These are phyloP conservation scores for Phyllosticta ampelicida DNA, from an alignment of 2,329 filamentous ascomycete species.

Conservation along the genomic window DNA sequence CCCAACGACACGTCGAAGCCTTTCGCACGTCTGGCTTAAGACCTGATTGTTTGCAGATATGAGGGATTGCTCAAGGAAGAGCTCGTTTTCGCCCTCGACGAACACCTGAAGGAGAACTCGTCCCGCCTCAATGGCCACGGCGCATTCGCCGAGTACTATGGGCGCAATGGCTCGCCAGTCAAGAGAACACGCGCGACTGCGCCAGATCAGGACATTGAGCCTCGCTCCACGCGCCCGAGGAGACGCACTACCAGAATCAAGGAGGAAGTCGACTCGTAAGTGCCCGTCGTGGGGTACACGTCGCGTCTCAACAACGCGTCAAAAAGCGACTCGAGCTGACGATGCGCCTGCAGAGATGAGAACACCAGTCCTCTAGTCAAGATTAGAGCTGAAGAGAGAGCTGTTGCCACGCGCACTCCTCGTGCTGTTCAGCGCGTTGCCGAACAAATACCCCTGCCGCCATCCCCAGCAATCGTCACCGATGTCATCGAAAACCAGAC, in stretches of 20 bases:
- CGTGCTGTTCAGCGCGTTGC: slow-evolving; percentile 27
- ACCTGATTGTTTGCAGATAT: slow-evolving; percentile 40
- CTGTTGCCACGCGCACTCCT: slow-evolving; percentile 32
- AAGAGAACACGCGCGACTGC: slow-evolving; percentile 33
- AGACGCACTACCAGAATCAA: slow-evolving; percentile 24
- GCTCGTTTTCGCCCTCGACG: slow-evolving; percentile 63
- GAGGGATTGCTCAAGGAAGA: slow-evolving; percentile 67
- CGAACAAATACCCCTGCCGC: slow-evolving; percentile 59
- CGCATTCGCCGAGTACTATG: slow-evolving; percentile 65
- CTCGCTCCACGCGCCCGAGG: slow-evolving; percentile 2
- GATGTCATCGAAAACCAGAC: slow-evolving; percentile 64
- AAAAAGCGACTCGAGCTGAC: background rate
- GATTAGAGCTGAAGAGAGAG: slow-evolving; percentile 29
- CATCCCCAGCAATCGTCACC: slow-evolving; percentile 69
- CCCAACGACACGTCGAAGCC: background rate
- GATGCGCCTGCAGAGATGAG: background rate
- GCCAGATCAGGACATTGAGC: slow-evolving; percentile 20
- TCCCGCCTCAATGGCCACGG: slow-evolving; percentile 53
- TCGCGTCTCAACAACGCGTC: slow-evolving; percentile 19
- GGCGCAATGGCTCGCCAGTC: slow-evolving; percentile 45
- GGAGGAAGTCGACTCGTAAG: slow-evolving; percentile 21
- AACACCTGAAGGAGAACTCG: slow-evolving; percentile 58
- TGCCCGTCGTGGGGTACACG: slow-evolving; percentile 15
- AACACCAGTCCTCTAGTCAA: slow-evolving; percentile 14
- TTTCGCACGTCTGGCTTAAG: slow-evolving; percentile 1